A percentile compares a stretch with the other conserved stretches of the same genome.
These are phyloP conservation scores for Pythium biforme DNA, from an alignment of 352 stramenopile species.

Conservation along the genomic window DNA sequence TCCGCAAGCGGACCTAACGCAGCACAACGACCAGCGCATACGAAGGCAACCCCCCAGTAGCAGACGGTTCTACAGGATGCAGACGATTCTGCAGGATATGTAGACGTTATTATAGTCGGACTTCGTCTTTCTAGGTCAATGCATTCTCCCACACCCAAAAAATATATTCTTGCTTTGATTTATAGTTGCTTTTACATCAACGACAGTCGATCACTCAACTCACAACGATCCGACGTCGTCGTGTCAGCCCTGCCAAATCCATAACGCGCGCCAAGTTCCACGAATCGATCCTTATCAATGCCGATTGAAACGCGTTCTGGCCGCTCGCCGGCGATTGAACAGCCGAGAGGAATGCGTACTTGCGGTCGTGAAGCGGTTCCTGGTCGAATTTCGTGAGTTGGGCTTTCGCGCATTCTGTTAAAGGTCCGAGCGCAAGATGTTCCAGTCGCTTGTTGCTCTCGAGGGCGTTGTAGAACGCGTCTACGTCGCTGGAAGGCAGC, in stretches of 20 bases:
- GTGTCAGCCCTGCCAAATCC: background rate
- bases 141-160: too few relatives aligned
- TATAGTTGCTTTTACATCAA: too few relatives aligned
- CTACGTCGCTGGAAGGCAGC: background rate
- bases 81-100: too few relatives aligned
- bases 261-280: background rate
- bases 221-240: background rate
- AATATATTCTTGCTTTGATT: too few relatives aligned
- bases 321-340: background rate
- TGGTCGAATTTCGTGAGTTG: background rate
- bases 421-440: background rate
- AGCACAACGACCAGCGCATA: too few relatives aligned
- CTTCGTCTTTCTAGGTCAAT: too few relatives aligned
- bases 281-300: background rate
- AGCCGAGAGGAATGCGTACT: background rate
- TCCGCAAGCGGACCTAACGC: too few relatives aligned
- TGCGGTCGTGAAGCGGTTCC: background rate
- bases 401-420: background rate
- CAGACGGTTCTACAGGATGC: too few relatives aligned
- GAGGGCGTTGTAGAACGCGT: background rate
- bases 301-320: background rate
- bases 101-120: too few relatives aligned
- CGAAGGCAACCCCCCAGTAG: too few relatives aligned
- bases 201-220: conserved; percentile 1
- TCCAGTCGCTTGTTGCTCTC: background rate